Evolutionary conservation across 2,329 filamentous ascomycete species (phyloP), one percentile per base, ranked within the genome.

Genomic region (Colletotrichum salicis): DNA sequence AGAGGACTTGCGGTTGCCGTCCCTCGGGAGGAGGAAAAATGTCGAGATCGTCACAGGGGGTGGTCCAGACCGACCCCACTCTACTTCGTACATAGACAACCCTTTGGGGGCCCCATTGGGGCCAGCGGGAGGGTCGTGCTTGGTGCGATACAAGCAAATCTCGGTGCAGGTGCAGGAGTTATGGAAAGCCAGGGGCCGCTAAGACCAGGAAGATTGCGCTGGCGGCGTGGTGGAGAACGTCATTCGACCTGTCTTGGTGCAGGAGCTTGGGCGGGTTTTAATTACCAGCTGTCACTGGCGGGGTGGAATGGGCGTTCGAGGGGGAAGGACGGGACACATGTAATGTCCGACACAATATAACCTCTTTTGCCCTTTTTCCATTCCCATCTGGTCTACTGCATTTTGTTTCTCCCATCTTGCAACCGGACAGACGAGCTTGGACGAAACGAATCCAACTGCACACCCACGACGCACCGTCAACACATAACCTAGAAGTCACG

Each of bases 1-100:
- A 60, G 60, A 60, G n/a, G n/a, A 31, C 52, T 41, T 33, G 19
- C 57, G 22, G 33, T 59, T 5, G 15, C 52, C 19, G 24, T 52
- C 52, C 69, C 58, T 56, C 31, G 41, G 8, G 41, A 11, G 19
- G 19, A 35, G 11, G 11, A n/a, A 31, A 29, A 55, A 54, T 64
- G 55, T 64, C n/a, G 45, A 59, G 70, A 71, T 71, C 70, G 70
- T 69, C 70, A 70, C 70, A 71, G 70, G 69, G 69, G 70, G 59
- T 31, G 41, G 8, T 52, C 57, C 55, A 24, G 24, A 35, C n/a
- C 24, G 48, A 56, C 65, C 31, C 68, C 68, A 68, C 64, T 56
- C 19, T 48, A 27, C 27, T 27, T 27, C 4, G 27, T 27, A 27
- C 27, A n/a, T n/a, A 15, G 41, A 48, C 41, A 48, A 41, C 37